A percentile compares a stretch with the other conserved stretches of the same genome.
Evolutionary conservation across 2,329 filamentous ascomycete genomes (phyloP).

Genomic region (Aspergillus puulaauensis): DNA sequence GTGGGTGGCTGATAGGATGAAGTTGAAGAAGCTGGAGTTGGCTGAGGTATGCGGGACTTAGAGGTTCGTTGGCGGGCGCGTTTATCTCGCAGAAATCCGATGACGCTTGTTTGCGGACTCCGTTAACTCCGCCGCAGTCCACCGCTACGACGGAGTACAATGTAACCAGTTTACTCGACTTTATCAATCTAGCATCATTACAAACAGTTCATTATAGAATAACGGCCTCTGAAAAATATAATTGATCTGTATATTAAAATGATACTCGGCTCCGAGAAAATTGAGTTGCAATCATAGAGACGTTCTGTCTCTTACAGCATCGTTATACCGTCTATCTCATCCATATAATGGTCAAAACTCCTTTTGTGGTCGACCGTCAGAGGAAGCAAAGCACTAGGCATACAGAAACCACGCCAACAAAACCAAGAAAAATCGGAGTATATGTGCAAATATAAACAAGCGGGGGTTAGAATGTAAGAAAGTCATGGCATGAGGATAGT

Average conservation of each 20-base stretch:
- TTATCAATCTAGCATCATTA: no score
- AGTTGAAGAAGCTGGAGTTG: neutral
- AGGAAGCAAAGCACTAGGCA: slow-evolving; percentile 15
- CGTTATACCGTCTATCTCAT: slow-evolving; percentile 15
- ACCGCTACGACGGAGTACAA: no score
- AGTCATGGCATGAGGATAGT: slow-evolving; percentile 18
- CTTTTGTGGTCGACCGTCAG: slow-evolving; percentile 6
- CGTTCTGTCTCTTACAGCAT: slow-evolving; percentile 6
- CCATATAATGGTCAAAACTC: slow-evolving; percentile 2
- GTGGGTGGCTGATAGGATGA: neutral
- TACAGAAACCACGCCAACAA: slow-evolving; percentile 22
- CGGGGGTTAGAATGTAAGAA: slow-evolving; percentile 21
- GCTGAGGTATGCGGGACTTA: neutral
- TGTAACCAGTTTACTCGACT: no score
- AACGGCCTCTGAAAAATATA: neutral
- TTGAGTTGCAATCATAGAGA: slow-evolving; percentile 7
- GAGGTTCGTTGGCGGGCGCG: neutral
- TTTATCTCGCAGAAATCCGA: slow-evolving; percentile 7
- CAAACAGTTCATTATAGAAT: neutral
- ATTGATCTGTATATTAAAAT: neutral
- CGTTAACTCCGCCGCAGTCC: slow-evolving; percentile 1
- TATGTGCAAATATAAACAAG: slow-evolving; percentile 30
- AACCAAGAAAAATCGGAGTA: slow-evolving; percentile 23
- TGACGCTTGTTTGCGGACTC: slow-evolving; percentile 6
- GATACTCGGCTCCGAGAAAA: neutral